Evolutionary conservation across 257 asterid genomes (phyloP), one percentile per base, ranked within the genome.

Genomic region (Avicennia marina): DNA sequence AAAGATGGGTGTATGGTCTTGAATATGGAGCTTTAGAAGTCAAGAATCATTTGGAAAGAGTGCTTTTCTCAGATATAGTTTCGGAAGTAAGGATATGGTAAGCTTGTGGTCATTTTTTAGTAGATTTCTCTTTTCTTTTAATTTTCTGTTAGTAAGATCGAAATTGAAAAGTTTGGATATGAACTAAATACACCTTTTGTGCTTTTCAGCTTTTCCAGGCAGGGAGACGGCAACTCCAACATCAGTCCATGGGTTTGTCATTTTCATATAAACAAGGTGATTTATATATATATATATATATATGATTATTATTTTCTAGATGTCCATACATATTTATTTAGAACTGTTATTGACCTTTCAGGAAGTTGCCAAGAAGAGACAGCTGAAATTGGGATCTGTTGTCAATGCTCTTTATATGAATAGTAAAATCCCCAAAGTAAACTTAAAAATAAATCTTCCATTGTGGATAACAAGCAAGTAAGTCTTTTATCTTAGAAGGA

Each of bases 11-110:
- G 11, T 38, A 78, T 60, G 97, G 95, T 56, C 69, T 63, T 59
- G 96, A 93, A 74, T 82, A 78, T 69, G 97, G 95, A 69, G 95
- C 94, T 61, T 74, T 88, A 47, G 96, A 86, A 60, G 91, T 85
- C 62, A 86, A 86, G 77, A 63, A 69, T 79, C 86, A 86, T 64
- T 60, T 93, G 78, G 96, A 93, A 71, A 64, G 89, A 42, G 59
- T 86, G 53, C 64, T 36, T 48, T 72, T 93, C 75, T 72, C 83
- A 8, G 88, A 82, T 42, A 47, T 93, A 24, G 93, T 89, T 78
- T 84, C 97, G 13, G 65, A 65, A 57, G 73, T 75, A 41, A 76
- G 52, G 71, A 89, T 89, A 75, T 75, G 89, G 98, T 89, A 65
- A 64, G 64, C 19, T 58, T 57, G 47, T 48, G 3, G 18, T 32